These are phyloP conservation scores for Phoma herbarum DNA, from an alignment of 2,329 filamentous ascomycete species.

Conservation along the genomic window DNA sequence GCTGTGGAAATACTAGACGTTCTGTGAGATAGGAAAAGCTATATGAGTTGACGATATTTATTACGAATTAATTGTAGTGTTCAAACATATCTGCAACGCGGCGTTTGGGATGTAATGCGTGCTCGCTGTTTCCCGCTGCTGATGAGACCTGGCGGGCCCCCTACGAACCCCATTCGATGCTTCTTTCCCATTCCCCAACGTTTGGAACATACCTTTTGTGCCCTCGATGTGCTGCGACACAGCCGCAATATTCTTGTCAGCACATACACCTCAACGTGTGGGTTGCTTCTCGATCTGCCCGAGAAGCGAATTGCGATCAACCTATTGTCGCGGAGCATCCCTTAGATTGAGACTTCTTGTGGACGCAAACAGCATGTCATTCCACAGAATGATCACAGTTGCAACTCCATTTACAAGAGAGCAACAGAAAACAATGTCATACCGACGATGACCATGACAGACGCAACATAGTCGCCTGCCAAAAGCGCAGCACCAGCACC, in stretches of 20 bases:
- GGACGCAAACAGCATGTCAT: background rate
- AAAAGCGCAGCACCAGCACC: conserved; percentile 11
- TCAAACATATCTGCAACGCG: too few relatives aligned
- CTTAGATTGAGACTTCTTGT: background rate
- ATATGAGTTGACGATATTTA: conserved; percentile 1
- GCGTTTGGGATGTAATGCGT: background rate
- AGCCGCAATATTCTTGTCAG: too few relatives aligned
- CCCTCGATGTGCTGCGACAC: too few relatives aligned
- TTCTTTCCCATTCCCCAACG: background rate
- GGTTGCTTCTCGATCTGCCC: background rate
- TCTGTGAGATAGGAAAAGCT: background rate
- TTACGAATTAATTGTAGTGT: conserved; percentile 19
- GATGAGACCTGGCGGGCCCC: background rate
- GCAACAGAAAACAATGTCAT: conserved; percentile 12
- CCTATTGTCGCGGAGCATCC: background rate
- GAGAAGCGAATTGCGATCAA: background rate
- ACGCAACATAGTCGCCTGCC: conserved; percentile 4
- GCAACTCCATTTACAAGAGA: conserved; percentile 1
- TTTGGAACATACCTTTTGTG: background rate
- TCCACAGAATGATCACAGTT: background rate
- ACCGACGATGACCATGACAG: background rate
- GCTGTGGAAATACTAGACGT: background rate
- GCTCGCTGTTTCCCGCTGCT: background rate
- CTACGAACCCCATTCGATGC: background rate
- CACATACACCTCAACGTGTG: too few relatives aligned